phyloP scores from a whole-genome alignment of 192 early-diverging fungal genomes.

The Powellomyces hirtus region DNA sequence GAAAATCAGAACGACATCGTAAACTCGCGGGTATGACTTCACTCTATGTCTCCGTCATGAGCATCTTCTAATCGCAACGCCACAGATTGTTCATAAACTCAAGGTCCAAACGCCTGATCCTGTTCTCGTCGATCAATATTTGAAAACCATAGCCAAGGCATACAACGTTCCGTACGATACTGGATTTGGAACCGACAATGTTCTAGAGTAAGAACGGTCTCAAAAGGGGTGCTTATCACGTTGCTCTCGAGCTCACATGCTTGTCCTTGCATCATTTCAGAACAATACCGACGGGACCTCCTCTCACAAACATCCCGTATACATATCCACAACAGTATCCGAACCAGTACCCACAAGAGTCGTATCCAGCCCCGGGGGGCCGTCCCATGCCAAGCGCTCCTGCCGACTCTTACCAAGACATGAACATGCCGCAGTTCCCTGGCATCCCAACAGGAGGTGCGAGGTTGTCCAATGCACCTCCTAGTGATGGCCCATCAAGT shows the following conservation, averaged over 20 bases:
- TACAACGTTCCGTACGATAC: constrained; percentile 73
- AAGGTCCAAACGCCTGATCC: constrained; percentile 73
- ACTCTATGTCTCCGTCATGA: neutral
- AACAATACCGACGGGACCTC: neutral
- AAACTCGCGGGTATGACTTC: constrained; percentile 66
- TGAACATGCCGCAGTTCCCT: constrained; percentile 8
- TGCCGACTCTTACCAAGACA: constrained; percentile 8
- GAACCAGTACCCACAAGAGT: constrained; percentile 10
- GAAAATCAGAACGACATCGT: constrained; percentile 75
- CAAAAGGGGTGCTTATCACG: neutral
- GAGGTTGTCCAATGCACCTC: too few species aligned
- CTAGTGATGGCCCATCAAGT: constrained; percentile 1
- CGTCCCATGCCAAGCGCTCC: constrained; percentile 32
- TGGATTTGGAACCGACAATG: neutral
- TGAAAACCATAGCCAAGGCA: constrained; percentile 83
- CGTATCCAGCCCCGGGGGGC: neutral
- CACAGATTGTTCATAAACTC: constrained; percentile 81
- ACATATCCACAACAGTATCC: constrained; percentile 21
- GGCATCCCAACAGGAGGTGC: neutral
- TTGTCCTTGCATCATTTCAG: neutral
- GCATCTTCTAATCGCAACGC: neutral
- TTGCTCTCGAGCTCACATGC: neutral
- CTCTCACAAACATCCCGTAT: constrained; percentile 9
- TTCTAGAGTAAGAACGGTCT: constrained; percentile 3
- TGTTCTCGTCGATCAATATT: constrained; percentile 77